Base-by-base conservation (phyloP, 2,329 filamentous ascomycete genomes). In the Penicillium fuscoglaucum region DNA sequence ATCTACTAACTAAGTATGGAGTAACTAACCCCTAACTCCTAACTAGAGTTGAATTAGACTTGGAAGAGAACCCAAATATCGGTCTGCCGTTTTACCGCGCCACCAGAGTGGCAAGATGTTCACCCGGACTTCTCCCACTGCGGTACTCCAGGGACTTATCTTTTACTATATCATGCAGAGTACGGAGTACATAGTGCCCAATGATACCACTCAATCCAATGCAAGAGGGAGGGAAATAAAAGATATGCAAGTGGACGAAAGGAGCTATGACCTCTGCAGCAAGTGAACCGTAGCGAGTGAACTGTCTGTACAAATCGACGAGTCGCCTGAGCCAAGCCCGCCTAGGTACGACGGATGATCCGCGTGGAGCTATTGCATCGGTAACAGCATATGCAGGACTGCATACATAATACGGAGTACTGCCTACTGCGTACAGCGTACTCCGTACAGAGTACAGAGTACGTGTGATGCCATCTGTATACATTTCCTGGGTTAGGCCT, bases 241-340 rank as follows among this genome's bases (percentile, higher is more conserved):
- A 28, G n/a, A 7, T 17, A 26, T 19, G 41, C 15, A 46, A 43
- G 52, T 29, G n/a, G 52, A 48, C 41, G 1, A 55, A 55, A 29
- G 12, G 49, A 52, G 52, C 35, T 55, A 31, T 50, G 52, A 44
- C 41, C 31, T 31, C 29, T 53, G 15, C 43, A 52, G 41, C 41
- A 43, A 56, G 52, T 56, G 57, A 61, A 48, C n/a, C 52, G 57
- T 60, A 52, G 41, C 41, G 47, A 56, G 52, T 56, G 59, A 61
- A 48, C 21, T 57, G 57, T 57, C 41, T 21, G 31, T 31, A 40
- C 47, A 35, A 58, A 55, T 62, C 39, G 62, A 64, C 48, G 49
- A 63, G 63, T 66, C 62, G 57, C 40, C 55, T 52, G 50, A 46
- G 57, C 57, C 57, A 55, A 63, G 61, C 35, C 58, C 48, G 31